These are phyloP conservation scores for Haplosporangium sp. DNA, from an alignment of 371 early-diverging fungal genomes.

Conservation along the genomic window DNA sequence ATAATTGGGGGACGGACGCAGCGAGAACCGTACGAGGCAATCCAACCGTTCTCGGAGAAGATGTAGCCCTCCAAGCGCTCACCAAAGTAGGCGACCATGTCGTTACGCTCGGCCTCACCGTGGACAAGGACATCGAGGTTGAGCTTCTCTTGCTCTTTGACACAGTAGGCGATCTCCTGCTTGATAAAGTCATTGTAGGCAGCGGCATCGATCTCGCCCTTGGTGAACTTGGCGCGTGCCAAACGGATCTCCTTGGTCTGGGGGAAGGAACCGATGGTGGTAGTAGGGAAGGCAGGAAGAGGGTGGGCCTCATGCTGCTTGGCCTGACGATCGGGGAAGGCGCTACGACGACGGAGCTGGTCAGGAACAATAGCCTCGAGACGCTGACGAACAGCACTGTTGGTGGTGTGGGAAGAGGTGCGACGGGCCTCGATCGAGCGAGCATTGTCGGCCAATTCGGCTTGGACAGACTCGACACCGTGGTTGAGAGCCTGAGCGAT, in stretches of 20 bases:
- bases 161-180: slow-evolving; percentile 84
- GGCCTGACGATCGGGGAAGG: slow-evolving; percentile 79
- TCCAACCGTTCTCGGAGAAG: slow-evolving; percentile 96
- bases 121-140: slow-evolving; percentile 96
- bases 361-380: slow-evolving; percentile 74
- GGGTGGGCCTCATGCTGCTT: slow-evolving; percentile 84
- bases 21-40: slow-evolving; percentile 96
- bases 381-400: slow-evolving; percentile 84
- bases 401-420: slow-evolving; percentile 84
- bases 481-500: slow-evolving; percentile 79
- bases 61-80: slow-evolving; percentile 89
- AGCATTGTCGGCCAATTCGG: slow-evolving; percentile 78
- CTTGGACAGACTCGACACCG: slow-evolving; percentile 75
- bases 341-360: slow-evolving; percentile 80
- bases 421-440: slow-evolving; percentile 79
- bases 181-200: slow-evolving; percentile 89
- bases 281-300: slow-evolving; percentile 94
- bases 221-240: slow-evolving; percentile 90
- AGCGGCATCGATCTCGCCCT: slow-evolving; percentile 76
- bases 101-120: slow-evolving; percentile 96
- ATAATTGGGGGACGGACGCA: slow-evolving; percentile 94
- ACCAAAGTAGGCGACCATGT: slow-evolving; percentile 98
- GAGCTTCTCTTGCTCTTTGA: slow-evolving; percentile 88
- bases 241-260: slow-evolving; percentile 96
- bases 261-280: slow-evolving; percentile 98